Percentiles rank a stretch among this genome's conserved stretches.
These are phyloP conservation scores for Adansonia digitata DNA, from an alignment of 345 rosid species.

Conservation along the genomic window DNA sequence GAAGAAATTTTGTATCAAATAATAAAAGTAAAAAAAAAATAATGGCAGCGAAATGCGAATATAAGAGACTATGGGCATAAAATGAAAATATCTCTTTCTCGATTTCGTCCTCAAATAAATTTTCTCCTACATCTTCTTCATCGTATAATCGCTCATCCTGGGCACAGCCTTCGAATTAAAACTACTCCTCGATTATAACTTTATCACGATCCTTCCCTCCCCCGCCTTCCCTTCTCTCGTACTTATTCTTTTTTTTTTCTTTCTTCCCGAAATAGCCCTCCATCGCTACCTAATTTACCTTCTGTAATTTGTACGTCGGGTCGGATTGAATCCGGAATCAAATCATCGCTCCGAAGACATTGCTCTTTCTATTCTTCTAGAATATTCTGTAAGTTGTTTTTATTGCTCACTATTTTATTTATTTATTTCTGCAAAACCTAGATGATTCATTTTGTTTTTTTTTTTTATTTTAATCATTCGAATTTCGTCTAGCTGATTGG, in stretches of 20 bases:
- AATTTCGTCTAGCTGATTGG: background rate
- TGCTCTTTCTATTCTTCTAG: constrained; percentile 13
- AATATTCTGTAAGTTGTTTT: constrained; percentile 25
- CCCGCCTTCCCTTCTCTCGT: constrained; percentile 13
- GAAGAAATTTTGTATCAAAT: background rate
- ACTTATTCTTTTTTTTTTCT: background rate
- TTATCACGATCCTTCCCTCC: constrained; percentile 35
- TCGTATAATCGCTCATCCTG: background rate
- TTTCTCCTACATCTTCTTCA: background rate
- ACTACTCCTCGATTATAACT: constrained; percentile 15
- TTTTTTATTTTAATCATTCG: background rate
- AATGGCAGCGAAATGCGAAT: background rate
- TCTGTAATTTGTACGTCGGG: background rate
- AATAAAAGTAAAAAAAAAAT: background rate
- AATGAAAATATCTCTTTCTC: background rate
- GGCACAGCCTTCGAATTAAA: background rate
- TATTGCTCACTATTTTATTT: background rate
- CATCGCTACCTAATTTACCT: constrained; percentile 12
- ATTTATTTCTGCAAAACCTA: background rate
- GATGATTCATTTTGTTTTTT: background rate
- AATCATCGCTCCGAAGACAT: background rate
- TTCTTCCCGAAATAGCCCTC: constrained; percentile 26
- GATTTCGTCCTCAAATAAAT: constrained; percentile 5
- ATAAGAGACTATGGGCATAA: background rate
- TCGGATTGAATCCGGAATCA: constrained; percentile 12